These are phyloP conservation scores for Mallotus nudiflorus DNA, from an alignment of 345 rosid genomes.

Conservation along the genomic window DNA sequence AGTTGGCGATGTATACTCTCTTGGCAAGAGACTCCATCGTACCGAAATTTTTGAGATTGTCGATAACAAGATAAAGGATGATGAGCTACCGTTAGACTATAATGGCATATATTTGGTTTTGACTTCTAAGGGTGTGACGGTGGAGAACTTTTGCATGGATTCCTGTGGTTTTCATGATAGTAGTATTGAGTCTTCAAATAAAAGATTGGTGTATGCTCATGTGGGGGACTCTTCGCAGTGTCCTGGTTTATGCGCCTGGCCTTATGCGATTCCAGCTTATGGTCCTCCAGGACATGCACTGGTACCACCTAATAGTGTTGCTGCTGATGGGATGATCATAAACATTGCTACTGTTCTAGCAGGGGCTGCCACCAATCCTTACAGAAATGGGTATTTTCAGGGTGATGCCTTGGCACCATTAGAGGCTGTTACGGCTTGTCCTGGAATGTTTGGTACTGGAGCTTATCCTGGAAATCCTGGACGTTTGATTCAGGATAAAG, in stretches of 20 bases:
- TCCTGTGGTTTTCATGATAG: conserved; percentile 32
- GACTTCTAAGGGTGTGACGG: conserved; percentile 23
- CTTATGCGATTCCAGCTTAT: conserved; percentile 26
- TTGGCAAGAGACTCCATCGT: conserved; percentile 25
- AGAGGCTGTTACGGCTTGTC: conserved; percentile 33
- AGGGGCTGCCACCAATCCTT: conserved; percentile 34
- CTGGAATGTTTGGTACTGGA: conserved; percentile 30
- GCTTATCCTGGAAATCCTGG: conserved; percentile 36
- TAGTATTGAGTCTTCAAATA: not conserved
- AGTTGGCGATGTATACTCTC: conserved; percentile 23
- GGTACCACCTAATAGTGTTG: conserved; percentile 27
- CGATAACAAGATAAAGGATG: conserved; percentile 3
- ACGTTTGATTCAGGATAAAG: conserved; percentile 16
- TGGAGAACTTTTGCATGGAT: conserved; percentile 26
- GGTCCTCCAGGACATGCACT: conserved; percentile 29
- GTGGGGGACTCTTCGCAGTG: conserved; percentile 29
- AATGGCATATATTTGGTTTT: conserved; percentile 19
- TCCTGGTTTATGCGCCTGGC: conserved; percentile 33
- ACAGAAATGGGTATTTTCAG: conserved; percentile 20
- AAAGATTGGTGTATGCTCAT: conserved; percentile 20
- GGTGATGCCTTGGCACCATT: conserved; percentile 28
- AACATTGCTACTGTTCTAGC: conserved; percentile 30
- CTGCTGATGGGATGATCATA: conserved; percentile 23
- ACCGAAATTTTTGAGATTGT: conserved; percentile 13
- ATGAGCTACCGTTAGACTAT: conserved; percentile 9